phyloP scores from a whole-genome alignment of 768 basidiomycete species.

The Galerina marginata region DNA sequence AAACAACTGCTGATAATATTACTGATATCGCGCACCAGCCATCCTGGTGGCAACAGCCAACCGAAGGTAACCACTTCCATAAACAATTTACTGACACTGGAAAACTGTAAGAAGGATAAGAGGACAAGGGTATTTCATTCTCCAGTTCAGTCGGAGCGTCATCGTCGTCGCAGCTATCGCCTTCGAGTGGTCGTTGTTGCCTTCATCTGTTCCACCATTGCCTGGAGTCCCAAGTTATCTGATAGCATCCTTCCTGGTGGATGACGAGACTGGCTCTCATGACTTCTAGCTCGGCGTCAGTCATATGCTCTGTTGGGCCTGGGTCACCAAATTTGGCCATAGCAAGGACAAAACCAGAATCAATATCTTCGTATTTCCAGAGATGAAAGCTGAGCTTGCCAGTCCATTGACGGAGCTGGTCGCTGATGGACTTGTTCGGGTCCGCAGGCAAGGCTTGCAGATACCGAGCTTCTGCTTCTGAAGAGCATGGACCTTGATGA shows the following conservation, averaged over 20 bases:
- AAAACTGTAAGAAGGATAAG: neutral
- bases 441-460: neutral
- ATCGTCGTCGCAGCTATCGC: neutral
- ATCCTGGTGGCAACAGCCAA: neutral
- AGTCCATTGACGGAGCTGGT: neutral
- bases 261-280: neutral
- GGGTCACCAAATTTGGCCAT: neutral
- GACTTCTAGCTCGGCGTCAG: neutral
- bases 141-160: neutral
- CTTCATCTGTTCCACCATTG: neutral
- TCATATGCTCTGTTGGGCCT: neutral
- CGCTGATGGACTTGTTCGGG: no score
- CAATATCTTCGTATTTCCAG: neutral
- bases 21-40: no score
- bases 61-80: neutral
- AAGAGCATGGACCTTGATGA: neutral
- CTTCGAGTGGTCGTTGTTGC: neutral
- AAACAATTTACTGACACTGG: neutral
- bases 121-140: neutral
- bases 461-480: neutral
- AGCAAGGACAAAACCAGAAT: neutral
- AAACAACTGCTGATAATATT: no score
- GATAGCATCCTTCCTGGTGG: no score
- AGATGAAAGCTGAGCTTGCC: neutral
- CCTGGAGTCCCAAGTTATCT: no score